A percentile compares a stretch with the other conserved stretches of the same genome.
phyloP scores from a whole-genome alignment of 2,329 filamentous ascomycete species.

The Ophiostoma tasmaniense region DNA sequence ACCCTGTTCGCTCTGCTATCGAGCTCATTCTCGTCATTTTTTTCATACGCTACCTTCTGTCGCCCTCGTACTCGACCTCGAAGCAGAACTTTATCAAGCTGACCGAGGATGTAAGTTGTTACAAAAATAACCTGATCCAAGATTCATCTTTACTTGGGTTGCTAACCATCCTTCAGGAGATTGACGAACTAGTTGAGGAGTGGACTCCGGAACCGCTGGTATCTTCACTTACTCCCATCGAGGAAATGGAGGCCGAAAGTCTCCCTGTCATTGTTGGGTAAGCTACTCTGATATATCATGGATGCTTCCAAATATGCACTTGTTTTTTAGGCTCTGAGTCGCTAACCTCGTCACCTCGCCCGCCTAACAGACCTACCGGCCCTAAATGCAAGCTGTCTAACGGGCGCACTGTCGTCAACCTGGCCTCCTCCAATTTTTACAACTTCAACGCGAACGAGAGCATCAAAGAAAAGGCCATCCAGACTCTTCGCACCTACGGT shows the following conservation, averaged over 20 bases:
- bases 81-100: constrained; percentile 85
- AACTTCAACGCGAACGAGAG: constrained; percentile 91
- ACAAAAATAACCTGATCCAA: background rate
- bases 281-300: background rate
- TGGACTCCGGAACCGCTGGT: constrained; percentile 94
- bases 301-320: background rate
- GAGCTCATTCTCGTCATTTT: constrained; percentile 92
- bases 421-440: constrained; percentile 95
- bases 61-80: constrained; percentile 84
- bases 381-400: constrained; percentile 83
- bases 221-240: constrained; percentile 59
- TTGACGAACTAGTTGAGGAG: constrained; percentile 92
- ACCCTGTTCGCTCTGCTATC: constrained; percentile 85
- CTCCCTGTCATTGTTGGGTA: constrained; percentile 84
- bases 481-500: constrained; percentile 87
- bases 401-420: constrained; percentile 84
- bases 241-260: constrained; percentile 76
- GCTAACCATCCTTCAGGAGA: constrained; percentile 46
- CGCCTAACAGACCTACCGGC: constrained; percentile 60
- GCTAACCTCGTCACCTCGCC: background rate
- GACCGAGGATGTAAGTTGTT: constrained; percentile 56
- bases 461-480: constrained; percentile 90
- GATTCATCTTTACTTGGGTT: background rate
- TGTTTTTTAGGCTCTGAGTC: background rate
- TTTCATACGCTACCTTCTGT: constrained; percentile 85